A percentile compares a stretch with the other conserved stretches of the same genome.
Conservation (phyloP, 2,329 filamentous ascomycete species). For the Fusarium siculi region DNA sequence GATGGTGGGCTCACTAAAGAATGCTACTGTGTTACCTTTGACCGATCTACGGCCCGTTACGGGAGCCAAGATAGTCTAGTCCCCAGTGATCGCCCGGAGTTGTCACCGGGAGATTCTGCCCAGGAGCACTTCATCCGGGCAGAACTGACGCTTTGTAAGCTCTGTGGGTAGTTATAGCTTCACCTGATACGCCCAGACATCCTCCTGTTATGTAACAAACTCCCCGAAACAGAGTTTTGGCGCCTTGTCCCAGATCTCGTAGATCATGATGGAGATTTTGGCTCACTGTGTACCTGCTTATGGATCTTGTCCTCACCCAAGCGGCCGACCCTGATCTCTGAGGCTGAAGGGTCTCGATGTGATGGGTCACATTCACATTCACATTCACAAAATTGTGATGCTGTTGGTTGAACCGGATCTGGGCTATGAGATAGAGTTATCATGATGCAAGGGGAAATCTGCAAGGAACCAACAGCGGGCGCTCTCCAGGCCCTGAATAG, state of each 20-base stretch:
- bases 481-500: slow-evolving; percentile 19
- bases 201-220: slow-evolving; percentile 7
- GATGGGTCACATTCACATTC: neutral
- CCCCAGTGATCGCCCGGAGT: neutral
- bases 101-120: neutral
- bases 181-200: neutral
- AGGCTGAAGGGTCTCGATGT: slow-evolving; percentile 7
- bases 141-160: neutral
- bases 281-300: slow-evolving; percentile 4
- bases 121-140: neutral
- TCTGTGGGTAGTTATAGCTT: neutral
- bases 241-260: neutral
- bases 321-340: slow-evolving; percentile 14
- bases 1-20: neutral
- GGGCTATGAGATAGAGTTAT: slow-evolving; percentile 29
- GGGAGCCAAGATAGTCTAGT: neutral
- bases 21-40: slow-evolving; percentile 2
- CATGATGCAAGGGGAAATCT: slow-evolving; percentile 22
- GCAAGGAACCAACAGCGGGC: slow-evolving; percentile 21
- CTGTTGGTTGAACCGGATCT: slow-evolving; percentile 7
- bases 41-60: slow-evolving; percentile 7
- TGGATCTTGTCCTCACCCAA: neutral
- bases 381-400: neutral
- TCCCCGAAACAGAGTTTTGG: slow-evolving; percentile 6
- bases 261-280: slow-evolving; percentile 7